These are phyloP conservation scores for Chytriomyces sp. DNA, from an alignment of 192 early-diverging fungal species.

Conservation along the genomic window DNA sequence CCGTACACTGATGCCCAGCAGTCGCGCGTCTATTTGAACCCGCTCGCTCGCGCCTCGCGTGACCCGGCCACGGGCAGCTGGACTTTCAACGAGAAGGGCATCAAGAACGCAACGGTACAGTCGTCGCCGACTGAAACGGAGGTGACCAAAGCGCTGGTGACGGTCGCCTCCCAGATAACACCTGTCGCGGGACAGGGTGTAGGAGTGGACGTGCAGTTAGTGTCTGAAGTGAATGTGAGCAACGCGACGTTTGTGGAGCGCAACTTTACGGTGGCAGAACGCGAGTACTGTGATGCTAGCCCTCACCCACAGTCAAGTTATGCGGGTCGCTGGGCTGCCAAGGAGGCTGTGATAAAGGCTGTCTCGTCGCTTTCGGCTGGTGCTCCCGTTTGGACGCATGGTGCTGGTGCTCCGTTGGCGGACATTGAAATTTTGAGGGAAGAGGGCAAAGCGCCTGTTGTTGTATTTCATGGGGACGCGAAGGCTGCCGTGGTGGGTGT, in stretches of 20 bases:
- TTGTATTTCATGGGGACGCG: conserved; percentile 81
- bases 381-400: conserved; percentile 69
- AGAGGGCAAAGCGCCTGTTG: conserved; percentile 75
- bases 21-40: conserved; percentile 83
- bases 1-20: conserved; percentile 86
- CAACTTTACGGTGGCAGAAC: conserved; percentile 86
- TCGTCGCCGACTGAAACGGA: conserved; percentile 53
- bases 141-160: conserved; percentile 54
- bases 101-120: conserved; percentile 24
- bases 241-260: conserved; percentile 86
- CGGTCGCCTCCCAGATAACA: conserved; percentile 41
- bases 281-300: conserved; percentile 71
- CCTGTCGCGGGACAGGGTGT: conserved; percentile 36
- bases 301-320: conserved; percentile 81
- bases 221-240: conserved; percentile 76
- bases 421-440: conserved; percentile 85
- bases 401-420: conserved; percentile 80
- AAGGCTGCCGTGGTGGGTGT: conserved; percentile 69
- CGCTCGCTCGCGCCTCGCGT: conserved; percentile 77
- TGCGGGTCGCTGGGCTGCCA: conserved; percentile 93
- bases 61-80: conserved; percentile 73
- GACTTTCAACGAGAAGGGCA: conserved; percentile 57
- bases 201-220: conserved; percentile 84
- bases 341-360: conserved; percentile 95
- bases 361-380: conserved; percentile 64